Percentiles rank a stretch among this genome's conserved stretches.
These are phyloP conservation scores for Phytophthora tentaculata DNA, from an alignment of 352 stramenopile genomes.

Conservation along the genomic window DNA sequence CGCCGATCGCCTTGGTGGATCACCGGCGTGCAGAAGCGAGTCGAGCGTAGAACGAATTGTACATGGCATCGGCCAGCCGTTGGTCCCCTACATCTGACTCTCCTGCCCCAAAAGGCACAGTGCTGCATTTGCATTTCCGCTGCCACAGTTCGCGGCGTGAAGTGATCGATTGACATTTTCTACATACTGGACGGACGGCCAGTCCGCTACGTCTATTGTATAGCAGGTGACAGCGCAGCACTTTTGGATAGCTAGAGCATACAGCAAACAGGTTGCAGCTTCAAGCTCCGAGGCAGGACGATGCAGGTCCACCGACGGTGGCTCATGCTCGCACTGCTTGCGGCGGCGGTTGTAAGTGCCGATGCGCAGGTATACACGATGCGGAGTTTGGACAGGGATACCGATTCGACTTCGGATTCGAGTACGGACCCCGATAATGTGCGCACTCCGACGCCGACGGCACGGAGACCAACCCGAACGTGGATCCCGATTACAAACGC, in stretches of 20 bases:
- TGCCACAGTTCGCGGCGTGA: slow-evolving; percentile 15
- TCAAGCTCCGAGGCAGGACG: slow-evolving; percentile 10
- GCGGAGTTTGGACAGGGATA: slow-evolving; percentile 19
- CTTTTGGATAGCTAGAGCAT: slow-evolving; percentile 19
- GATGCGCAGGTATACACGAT: slow-evolving; percentile 37
- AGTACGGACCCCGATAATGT: background rate
- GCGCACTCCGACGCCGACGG: slow-evolving; percentile 26
- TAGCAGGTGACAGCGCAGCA: slow-evolving; percentile 19
- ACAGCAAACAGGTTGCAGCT: slow-evolving; percentile 8
- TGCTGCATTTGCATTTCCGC: slow-evolving; percentile 30
- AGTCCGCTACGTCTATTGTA: slow-evolving; percentile 18
- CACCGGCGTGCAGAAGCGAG: slow-evolving; percentile 38
- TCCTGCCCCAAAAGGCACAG: slow-evolving; percentile 18
- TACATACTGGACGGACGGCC: slow-evolving; percentile 13
- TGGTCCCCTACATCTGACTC: slow-evolving; percentile 40
- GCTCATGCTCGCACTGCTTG: slow-evolving; percentile 29
- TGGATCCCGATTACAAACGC: slow-evolving; percentile 35
- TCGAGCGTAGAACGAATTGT: slow-evolving; percentile 33
- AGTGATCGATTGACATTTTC: slow-evolving; percentile 9
- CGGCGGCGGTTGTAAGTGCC: slow-evolving; percentile 2
- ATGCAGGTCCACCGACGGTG: slow-evolving; percentile 38
- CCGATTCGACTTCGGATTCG: background rate
- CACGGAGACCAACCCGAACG: slow-evolving; percentile 13
- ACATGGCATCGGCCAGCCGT: slow-evolving; percentile 20
- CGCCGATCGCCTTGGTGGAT: slow-evolving; percentile 32